These are phyloP conservation scores for Trichocladium antarcticum DNA, from an alignment of 495 filamentous ascomycete genomes.

Conservation along the genomic window DNA sequence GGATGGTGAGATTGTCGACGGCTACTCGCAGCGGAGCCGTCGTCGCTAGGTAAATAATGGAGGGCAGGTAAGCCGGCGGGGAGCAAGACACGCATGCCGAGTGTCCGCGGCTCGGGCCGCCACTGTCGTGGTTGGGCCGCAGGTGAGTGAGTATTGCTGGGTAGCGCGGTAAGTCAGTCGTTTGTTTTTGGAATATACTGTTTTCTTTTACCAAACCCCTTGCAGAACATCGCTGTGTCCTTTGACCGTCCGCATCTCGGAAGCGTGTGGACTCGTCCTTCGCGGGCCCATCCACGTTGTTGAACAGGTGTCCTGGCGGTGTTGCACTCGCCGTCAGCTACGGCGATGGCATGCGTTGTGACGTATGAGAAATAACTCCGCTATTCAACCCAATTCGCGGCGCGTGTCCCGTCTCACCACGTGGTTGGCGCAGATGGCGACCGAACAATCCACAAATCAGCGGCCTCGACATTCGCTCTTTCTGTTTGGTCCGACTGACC, in stretches of 20 bases:
- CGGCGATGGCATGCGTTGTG: too few relatives aligned
- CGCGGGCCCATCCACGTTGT: conserved; percentile 8
- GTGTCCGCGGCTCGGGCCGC: neutral
- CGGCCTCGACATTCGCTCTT: neutral
- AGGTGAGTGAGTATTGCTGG: neutral
- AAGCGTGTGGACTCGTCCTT: neutral
- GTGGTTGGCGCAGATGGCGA: neutral
- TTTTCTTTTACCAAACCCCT: too few relatives aligned
- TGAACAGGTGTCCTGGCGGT: neutral
- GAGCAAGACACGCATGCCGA: too few relatives aligned
- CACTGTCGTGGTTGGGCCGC: neutral
- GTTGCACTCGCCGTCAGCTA: too few relatives aligned
- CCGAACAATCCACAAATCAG: conserved; percentile 2
- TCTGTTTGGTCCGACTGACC: neutral
- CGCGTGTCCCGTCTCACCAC: conserved; percentile 12
- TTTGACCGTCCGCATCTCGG: neutral
- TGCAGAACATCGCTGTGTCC: neutral
- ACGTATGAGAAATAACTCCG: too few relatives aligned
- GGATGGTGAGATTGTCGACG: conserved; percentile 1
- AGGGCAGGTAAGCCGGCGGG: neutral
- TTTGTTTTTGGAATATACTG: too few relatives aligned
- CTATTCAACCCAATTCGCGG: neutral
- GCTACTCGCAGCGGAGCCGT: neutral
- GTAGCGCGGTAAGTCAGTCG: too few relatives aligned
- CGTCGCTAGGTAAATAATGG: neutral